Evolutionary conservation across 495 filamentous ascomycete genomes (phyloP), one percentile per base, ranked within the genome.

Genomic region (Penicillium ochrochloron): DNA sequence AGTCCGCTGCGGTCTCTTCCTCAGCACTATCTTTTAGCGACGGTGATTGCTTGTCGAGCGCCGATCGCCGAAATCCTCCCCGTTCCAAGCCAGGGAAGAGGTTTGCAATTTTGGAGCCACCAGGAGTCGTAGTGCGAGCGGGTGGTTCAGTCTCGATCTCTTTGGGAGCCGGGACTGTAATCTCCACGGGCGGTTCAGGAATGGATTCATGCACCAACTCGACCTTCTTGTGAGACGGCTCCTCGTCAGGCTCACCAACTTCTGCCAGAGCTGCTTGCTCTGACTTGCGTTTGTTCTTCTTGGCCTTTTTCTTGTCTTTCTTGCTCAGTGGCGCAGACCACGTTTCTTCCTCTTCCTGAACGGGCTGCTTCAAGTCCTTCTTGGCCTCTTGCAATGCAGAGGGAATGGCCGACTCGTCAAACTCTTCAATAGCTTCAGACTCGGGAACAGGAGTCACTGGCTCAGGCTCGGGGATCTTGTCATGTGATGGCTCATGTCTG

Each of bases 21-120:
- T 83, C 70, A 80, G 76, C 76, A 72, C 74, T 74, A 76, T 79
- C 77, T 76, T 79, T 79, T 78, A 68, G 70, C 67, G 73, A 72
- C 72, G 69, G 64, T 39, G 67, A 25, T 44, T 53, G 31, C 41
- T 69, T 66, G 23, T 66, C 69, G 34, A 70, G 25, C 39, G 52
- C 59, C n/a, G 76, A 68, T 60, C 73, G 71, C 5, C 70, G 70
- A 59, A 78, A 80, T 5, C 67, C 66, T 19, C 68, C 75, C 42
- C 78, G 73, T 51, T 80, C 72, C 19, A 82, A 61, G 19, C 71
- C 68, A 21, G 78, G 79, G 46, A 82, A 80, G 21, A 82, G 68
- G 51, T 66, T 76, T 19, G 76, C 72, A 52, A 82, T 70, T 51
- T 74, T 76, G 67, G 69, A 68, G 46, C 71, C 71, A 51, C 70